phyloP scores from a whole-genome alignment of 2,329 filamentous ascomycete species.

The Clarireedia paspali region DNA sequence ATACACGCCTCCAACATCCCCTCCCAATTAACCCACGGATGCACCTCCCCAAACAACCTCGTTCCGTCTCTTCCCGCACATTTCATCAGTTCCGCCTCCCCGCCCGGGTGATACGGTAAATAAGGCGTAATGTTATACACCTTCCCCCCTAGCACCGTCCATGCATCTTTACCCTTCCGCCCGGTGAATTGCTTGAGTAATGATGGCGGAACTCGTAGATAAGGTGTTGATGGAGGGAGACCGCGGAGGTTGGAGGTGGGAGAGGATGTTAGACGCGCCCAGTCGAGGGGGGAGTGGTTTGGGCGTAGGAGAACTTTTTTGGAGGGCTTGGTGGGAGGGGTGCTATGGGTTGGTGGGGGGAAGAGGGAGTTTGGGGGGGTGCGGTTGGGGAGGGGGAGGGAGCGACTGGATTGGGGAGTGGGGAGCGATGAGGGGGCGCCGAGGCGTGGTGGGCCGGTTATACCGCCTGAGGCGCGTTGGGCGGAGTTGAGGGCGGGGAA shows the following conservation, averaged over 20 bases:
- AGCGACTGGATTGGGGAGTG: constrained; percentile 20
- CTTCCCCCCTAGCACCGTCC: constrained; percentile 81
- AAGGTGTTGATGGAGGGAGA: constrained; percentile 41
- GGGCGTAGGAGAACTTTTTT: constrained; percentile 77
- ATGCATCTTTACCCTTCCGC: constrained; percentile 76
- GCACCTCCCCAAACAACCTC: constrained; percentile 56
- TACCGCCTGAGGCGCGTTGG: constrained; percentile 37
- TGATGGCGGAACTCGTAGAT: constrained; percentile 72
- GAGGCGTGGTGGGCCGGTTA: constrained; percentile 13
- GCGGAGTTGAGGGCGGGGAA: constrained; percentile 47
- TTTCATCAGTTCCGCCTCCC: constrained; percentile 62
- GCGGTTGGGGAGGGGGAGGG: constrained; percentile 35
- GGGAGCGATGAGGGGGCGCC: constrained; percentile 13
- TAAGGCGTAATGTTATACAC: constrained; percentile 96
- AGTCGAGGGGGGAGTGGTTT: constrained; percentile 91
- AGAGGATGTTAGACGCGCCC: constrained; percentile 67
- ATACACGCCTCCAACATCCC: constrained; percentile 58
- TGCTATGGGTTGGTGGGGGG: constrained; percentile 35
- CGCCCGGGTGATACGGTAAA: constrained; percentile 83
- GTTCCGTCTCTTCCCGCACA: constrained; percentile 56
- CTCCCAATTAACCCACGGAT: constrained; percentile 68
- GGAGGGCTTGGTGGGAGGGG: constrained; percentile 44
- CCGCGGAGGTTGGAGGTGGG: constrained; percentile 62
- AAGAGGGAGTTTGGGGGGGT: constrained; percentile 37
- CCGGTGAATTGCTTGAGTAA: constrained; percentile 74